Evolutionary conservation across 306 rosid genomes (phyloP), one percentile per base, ranked within the genome.

Genomic region (Betula pendula): DNA sequence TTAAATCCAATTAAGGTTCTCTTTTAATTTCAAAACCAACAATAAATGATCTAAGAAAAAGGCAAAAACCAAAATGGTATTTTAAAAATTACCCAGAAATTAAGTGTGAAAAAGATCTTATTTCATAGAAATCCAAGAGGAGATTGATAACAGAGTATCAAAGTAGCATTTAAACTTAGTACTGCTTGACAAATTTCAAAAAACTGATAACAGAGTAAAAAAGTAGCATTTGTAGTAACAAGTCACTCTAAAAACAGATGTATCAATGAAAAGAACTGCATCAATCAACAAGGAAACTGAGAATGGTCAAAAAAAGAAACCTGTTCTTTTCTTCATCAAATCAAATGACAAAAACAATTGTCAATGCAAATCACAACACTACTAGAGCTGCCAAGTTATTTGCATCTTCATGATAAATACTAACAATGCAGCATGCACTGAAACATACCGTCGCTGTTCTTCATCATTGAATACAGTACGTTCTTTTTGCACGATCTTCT

Each of bases 391-490:
- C 52, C 24, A 43, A n/a, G 63, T 65, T 11, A 50, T 51, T 49
- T 68, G 71, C 68, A 31, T 59, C 59, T 73, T 48, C 65, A 69
- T 11, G 38, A 73, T 31, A 62, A 70, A 72, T 49, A 12, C 19
- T 74, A 42, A 47, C 47, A 75, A 81, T 38, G 25, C 72, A 80
- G 76, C 20, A 16, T 55, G 67, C 16, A 51, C 74, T 51, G 56
- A 71, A 80, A 75, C 74, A 76, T 89, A 92, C 99, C 97, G 84
- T 68, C 97, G 89, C 60, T 85, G 89, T 81, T 95, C 99, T 81
- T 95, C 99, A 81, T 95, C 99, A 80, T 92, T 87, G 88, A 95
- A 95, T 50, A 90, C 87, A 76, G 89, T 90, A 35, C 97, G 96
- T 68, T 95, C 99, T 70, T 69, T 78, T 66, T 84, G 77, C 43